Evolutionary conservation across 1,284 basidiomycete genomes (phyloP).

Genomic region (Tremellales sp.): DNA sequence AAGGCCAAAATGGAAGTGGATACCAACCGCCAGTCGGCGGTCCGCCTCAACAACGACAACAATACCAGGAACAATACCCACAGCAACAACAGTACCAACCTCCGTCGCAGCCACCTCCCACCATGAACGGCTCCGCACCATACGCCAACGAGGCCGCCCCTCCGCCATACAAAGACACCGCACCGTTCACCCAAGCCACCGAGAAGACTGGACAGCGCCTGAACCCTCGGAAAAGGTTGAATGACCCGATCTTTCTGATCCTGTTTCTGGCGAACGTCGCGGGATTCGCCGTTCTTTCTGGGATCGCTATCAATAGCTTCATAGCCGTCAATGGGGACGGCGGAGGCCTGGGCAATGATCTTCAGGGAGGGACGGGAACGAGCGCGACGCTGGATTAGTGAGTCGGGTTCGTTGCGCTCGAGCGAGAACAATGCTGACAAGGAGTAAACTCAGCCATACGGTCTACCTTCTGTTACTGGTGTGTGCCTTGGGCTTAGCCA

Average conservation of each 20-base stretch:
- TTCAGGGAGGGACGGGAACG: slow-evolving; percentile 33
- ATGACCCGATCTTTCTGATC: slow-evolving; percentile 67
- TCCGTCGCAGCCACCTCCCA: slow-evolving; percentile 2
- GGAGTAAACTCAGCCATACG: slow-evolving; percentile 46
- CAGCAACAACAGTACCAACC: slow-evolving; percentile 13
- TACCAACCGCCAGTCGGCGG: slow-evolving; percentile 3
- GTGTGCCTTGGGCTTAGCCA: slow-evolving; percentile 59
- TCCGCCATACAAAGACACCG: slow-evolving; percentile 32
- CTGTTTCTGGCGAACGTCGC: slow-evolving; percentile 66
- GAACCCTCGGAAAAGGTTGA: slow-evolving; percentile 63
- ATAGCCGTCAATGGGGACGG: slow-evolving; percentile 59
- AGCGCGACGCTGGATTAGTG: slow-evolving; percentile 30
- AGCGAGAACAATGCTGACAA: not conserved
- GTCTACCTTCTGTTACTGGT: slow-evolving; percentile 67
- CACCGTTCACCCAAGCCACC: slow-evolving; percentile 57
- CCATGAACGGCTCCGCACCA: slow-evolving; percentile 41
- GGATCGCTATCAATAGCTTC: slow-evolving; percentile 62
- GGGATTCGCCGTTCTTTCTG: slow-evolving; percentile 66
- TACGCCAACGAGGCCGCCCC: slow-evolving; percentile 22
- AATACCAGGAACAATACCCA: slow-evolving; percentile 6
- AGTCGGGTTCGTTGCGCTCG: slow-evolving; percentile 4
- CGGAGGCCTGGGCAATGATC: slow-evolving; percentile 35
- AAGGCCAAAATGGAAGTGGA: slow-evolving; percentile 5
- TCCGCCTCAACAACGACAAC: slow-evolving; percentile 3
- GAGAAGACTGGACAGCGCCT: slow-evolving; percentile 58